Evolutionary conservation across 371 early-diverging fungal genomes (phyloP).

Genomic region (Chytridiales sp.): DNA sequence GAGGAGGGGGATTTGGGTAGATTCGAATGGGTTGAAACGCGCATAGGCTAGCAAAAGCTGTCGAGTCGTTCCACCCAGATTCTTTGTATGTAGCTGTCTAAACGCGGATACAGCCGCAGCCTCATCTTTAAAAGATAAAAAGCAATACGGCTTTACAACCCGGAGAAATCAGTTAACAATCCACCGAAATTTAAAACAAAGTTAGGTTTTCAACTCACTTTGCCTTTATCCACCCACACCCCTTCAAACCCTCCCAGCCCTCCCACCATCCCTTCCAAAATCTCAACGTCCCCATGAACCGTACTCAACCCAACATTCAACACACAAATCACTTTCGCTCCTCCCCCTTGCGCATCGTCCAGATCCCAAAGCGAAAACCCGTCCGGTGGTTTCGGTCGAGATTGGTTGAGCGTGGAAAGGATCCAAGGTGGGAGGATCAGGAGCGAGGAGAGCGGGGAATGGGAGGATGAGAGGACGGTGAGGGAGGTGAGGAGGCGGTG

Average conservation of each 20-base stretch:
- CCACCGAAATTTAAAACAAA: neutral
- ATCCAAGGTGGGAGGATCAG: too few relatives aligned
- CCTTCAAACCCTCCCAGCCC: neutral
- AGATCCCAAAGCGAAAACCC: too few relatives aligned
- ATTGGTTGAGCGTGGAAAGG: too few relatives aligned
- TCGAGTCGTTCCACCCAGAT: neutral
- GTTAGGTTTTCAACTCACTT: neutral
- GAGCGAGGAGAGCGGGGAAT: too few relatives aligned
- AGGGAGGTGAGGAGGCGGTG: too few relatives aligned
- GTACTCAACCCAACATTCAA: too few relatives aligned
- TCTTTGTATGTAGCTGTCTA: too few relatives aligned
- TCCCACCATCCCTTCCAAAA: neutral
- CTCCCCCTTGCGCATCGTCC: too few relatives aligned
- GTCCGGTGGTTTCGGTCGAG: too few relatives aligned
- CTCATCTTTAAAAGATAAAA: neutral
- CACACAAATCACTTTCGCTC: too few relatives aligned
- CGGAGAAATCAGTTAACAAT: neutral
- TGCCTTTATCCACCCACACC: neutral
- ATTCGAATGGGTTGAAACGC: neutral
- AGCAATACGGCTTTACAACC: too few relatives aligned
- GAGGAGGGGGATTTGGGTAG: conserved; percentile 4
- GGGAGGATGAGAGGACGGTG: too few relatives aligned
- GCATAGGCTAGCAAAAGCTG: neutral
- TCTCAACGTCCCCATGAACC: neutral
- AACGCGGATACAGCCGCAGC: neutral